Base-by-base conservation (phyloP, 345 rosid genomes). In the Luvunga scandens region DNA sequence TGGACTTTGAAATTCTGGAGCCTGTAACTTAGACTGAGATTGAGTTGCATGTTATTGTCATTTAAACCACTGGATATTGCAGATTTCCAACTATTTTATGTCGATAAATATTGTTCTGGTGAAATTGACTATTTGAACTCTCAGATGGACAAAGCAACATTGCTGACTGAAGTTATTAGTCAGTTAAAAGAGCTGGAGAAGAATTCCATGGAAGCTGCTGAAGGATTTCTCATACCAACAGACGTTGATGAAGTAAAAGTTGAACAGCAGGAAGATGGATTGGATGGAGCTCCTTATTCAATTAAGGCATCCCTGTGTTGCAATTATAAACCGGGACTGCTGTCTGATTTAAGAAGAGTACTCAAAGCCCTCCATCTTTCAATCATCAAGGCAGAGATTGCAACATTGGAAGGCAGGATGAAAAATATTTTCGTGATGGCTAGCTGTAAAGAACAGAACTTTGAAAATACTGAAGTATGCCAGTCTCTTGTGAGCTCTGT, bases 141-240 rank as follows among this genome's bases (percentile, higher is more conserved):
- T 39, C 63, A 89, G 92, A 84, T 89, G 90, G 92, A 89, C 82
- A 89, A 89, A 80, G 90, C 92, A 73, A 74, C 88, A 2, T 66
- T 89, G 72, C 86, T 89, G 65, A 80, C 85, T 12, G 86, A 86
- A 74, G 92, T 87, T 10, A 66, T 89, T 16, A 70, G 9, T 18
- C 83, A 79, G 45, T 71, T 87, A 57, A 84, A 81, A 72, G 80
- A 84, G 64, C 87, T 84, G 68, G 78, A 81, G 76, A 72, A 73
- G 83, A 81, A 71, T 63, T 87, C 87, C 1, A 21, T 63, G 2
- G 87, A 85, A 80, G 86, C 86, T 59, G 68, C 81, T 69, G 27
- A 79, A 77, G 85, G 83, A 18, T 71, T 84, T 73, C 75, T 86
- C 31, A 83, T 89, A 50, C 92, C 92, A 67, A 78, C 79, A 74